Evolutionary conservation across 208 protist species (phyloP).

Genomic region (Leishmania mexicana): DNA sequence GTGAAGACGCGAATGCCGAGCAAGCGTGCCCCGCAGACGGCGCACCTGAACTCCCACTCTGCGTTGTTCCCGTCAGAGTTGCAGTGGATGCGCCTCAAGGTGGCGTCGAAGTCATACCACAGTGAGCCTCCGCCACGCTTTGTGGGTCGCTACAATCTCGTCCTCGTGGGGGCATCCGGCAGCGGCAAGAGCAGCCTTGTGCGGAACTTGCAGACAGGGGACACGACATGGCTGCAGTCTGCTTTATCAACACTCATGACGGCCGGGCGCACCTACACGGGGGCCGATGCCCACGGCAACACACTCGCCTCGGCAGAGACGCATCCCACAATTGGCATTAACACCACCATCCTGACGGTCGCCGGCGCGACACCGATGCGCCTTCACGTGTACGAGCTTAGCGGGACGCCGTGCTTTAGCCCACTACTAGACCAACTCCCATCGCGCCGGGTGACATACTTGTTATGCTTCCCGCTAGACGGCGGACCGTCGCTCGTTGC

Average conservation of each 20-base stretch:
- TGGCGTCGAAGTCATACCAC: constrained; percentile 7
- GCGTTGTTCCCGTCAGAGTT: constrained; percentile 6
- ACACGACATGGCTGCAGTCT: constrained; percentile 44
- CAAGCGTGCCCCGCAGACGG: constrained; percentile 7
- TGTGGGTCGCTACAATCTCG: constrained; percentile 71
- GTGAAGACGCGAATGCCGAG: constrained; percentile 9
- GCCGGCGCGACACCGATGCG: constrained; percentile 28
- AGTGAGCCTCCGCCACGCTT: constrained; percentile 30
- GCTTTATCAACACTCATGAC: constrained; percentile 46
- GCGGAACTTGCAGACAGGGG: constrained; percentile 56
- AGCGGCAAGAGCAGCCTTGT: constrained; percentile 63
- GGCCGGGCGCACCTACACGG: background rate
- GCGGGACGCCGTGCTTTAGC: constrained; percentile 68
- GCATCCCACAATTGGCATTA: constrained; percentile 39
- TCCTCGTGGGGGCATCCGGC: constrained; percentile 58
- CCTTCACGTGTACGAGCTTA: constrained; percentile 67
- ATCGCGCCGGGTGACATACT: constrained; percentile 66
- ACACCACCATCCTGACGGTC: constrained; percentile 18
- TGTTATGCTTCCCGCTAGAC: constrained; percentile 75
- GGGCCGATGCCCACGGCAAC: background rate
- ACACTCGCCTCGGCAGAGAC: background rate
- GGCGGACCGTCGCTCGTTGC: constrained; percentile 36
- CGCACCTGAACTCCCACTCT: constrained; percentile 10
- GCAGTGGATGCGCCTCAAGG: constrained; percentile 13
- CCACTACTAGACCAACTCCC: constrained; percentile 67